A percentile compares a stretch with the other conserved stretches of the same genome.
Conservation (phyloP, 2,329 filamentous ascomycete genomes). For the Byssochlamys sp. region DNA sequence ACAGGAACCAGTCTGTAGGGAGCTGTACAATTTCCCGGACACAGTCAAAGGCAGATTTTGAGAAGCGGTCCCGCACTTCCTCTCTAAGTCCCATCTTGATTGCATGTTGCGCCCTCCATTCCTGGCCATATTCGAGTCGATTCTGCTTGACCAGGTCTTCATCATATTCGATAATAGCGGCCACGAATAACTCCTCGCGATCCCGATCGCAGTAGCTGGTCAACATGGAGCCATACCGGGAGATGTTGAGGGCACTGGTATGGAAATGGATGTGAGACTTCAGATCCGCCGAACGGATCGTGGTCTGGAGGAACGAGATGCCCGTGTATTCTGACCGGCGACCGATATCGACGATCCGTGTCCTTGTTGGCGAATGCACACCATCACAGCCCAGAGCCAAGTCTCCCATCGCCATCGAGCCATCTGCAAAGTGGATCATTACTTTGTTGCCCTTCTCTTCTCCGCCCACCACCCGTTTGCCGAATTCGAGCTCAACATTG, state of each 20-base stretch:
- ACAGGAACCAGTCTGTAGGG: conserved; percentile 33
- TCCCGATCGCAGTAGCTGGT: conserved; percentile 31
- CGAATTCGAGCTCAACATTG: conserved; percentile 33
- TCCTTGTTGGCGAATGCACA: conserved; percentile 31
- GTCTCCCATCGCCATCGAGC: conserved; percentile 23
- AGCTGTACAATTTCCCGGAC: conserved; percentile 28
- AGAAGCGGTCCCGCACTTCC: conserved; percentile 29
- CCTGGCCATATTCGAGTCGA: conserved; percentile 20
- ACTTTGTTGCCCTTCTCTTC: conserved; percentile 24
- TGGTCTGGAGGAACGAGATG: conserved; percentile 31
- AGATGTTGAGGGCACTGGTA: conserved; percentile 31
- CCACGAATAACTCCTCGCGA: conserved; percentile 28
- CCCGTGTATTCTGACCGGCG: conserved; percentile 31
- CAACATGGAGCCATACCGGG: conserved; percentile 30
- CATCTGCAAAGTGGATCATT: conserved; percentile 30
- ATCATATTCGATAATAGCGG: conserved; percentile 30
- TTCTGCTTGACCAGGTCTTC: conserved; percentile 17
- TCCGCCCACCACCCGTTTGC: conserved; percentile 30
- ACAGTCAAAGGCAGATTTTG: conserved; percentile 24
- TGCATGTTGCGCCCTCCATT: conserved; percentile 23
- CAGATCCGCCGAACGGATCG: conserved; percentile 13
- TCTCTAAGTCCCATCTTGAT: conserved; percentile 26
- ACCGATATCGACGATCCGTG: conserved; percentile 27
- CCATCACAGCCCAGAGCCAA: conserved; percentile 34
- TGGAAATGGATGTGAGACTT: conserved; percentile 27